Evolutionary conservation across 345 rosid species (phyloP).

Genomic region (Carallia brachiata): DNA sequence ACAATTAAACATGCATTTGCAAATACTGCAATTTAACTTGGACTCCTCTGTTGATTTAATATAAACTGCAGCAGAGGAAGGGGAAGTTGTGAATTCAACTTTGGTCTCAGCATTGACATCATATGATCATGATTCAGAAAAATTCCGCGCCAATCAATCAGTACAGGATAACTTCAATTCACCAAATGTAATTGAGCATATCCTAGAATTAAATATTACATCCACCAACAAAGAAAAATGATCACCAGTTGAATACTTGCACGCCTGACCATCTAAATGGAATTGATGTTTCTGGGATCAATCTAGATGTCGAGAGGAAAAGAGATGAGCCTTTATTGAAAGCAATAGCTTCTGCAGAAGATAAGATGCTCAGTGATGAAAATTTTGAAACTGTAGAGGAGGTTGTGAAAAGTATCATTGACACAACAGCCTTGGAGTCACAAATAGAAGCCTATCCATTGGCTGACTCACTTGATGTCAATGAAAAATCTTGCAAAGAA

Average conservation of each 20-base stretch:
- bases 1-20: no score
- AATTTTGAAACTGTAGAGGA: slow-evolving; percentile 18
- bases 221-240: slow-evolving; percentile 19
- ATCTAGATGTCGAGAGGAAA: slow-evolving; percentile 5
- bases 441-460: slow-evolving; percentile 8
- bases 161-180: slow-evolving; percentile 7
- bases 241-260: slow-evolving; percentile 5
- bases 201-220: slow-evolving; percentile 17
- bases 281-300: slow-evolving; percentile 12
- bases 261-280: slow-evolving; percentile 1
- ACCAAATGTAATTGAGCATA: slow-evolving; percentile 1
- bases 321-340: background rate
- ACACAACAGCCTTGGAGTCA: slow-evolving; percentile 12
- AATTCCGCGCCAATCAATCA: background rate
- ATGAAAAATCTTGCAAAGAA: slow-evolving; percentile 8
- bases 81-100: slow-evolving; percentile 3
- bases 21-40: background rate
- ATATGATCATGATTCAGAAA: background rate
- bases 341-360: slow-evolving; percentile 10
- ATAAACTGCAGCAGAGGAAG: slow-evolving; percentile 25
- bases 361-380: slow-evolving; percentile 16
- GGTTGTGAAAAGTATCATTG: slow-evolving; percentile 1
- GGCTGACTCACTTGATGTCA: slow-evolving; percentile 1
- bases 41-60: background rate
- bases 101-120: slow-evolving; percentile 7